Conservation (phyloP, 2,329 filamentous ascomycete genomes). For the Chaetomium sp. region DNA sequence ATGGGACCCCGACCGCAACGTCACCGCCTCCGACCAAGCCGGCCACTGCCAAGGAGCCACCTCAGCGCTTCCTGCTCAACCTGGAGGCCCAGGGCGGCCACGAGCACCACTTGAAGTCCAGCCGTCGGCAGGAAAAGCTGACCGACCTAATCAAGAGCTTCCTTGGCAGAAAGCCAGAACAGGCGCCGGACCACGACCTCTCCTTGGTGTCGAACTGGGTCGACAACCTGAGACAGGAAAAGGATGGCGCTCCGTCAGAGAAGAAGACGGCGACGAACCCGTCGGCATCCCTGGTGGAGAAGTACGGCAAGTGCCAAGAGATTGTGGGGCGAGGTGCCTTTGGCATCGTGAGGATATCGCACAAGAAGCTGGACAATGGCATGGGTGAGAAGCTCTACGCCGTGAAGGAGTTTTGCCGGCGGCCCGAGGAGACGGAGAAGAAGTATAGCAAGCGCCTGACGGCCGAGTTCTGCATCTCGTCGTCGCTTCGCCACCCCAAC, state of each 20-base stretch:
- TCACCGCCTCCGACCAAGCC: slow-evolving; percentile 38
- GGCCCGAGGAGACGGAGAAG: slow-evolving; percentile 91
- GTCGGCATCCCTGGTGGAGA: slow-evolving; percentile 82
- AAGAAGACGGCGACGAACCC: slow-evolving; percentile 75
- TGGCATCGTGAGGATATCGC: slow-evolving; percentile 94
- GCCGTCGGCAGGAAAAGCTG: slow-evolving; percentile 91
- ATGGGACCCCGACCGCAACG: slow-evolving; percentile 18
- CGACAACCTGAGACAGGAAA: slow-evolving; percentile 86
- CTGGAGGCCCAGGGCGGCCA: slow-evolving; percentile 68
- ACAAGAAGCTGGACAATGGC: slow-evolving; percentile 86
- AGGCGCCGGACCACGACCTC: slow-evolving; percentile 74
- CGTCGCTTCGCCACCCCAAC: slow-evolving; percentile 92
- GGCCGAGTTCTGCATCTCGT: slow-evolving; percentile 97
- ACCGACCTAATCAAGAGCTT: slow-evolving; percentile 88
- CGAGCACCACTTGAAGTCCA: slow-evolving; percentile 84
- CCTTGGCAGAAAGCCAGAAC: slow-evolving; percentile 81
- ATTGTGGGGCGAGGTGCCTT: slow-evolving; percentile 95
- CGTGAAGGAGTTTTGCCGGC: slow-evolving; percentile 95
- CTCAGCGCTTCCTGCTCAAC: slow-evolving; percentile 55
- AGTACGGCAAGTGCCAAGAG: slow-evolving; percentile 98
- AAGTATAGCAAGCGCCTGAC: slow-evolving; percentile 98
- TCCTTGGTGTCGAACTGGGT: slow-evolving; percentile 97
- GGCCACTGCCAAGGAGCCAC: slow-evolving; percentile 39
- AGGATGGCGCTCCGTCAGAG: slow-evolving; percentile 73
- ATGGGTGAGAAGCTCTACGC: slow-evolving; percentile 88